Evolutionary conservation across 129 eudicot species (phyloP).

Genomic region (Erigeron canadensis): DNA sequence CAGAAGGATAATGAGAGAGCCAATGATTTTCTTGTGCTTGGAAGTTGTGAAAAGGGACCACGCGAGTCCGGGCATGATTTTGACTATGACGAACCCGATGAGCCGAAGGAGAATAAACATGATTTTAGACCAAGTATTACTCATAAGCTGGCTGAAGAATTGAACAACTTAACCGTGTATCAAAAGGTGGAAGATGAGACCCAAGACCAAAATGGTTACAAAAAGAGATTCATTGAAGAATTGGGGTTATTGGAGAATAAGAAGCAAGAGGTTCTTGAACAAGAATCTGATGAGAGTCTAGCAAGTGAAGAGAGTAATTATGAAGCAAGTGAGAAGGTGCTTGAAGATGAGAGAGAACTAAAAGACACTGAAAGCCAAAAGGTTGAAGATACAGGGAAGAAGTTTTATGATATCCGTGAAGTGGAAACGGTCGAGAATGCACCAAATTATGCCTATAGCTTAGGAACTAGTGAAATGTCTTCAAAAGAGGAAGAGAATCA

Average conservation of each 20-base stretch:
- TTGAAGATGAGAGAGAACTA: conserved; percentile 16
- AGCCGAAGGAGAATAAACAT: conserved; percentile 22
- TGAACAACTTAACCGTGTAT: conserved; percentile 20
- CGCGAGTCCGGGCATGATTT: conserved; percentile 23
- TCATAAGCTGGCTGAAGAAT: conserved; percentile 17
- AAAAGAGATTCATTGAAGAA: conserved; percentile 27
- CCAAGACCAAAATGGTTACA: conserved; percentile 26
- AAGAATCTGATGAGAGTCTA: conserved; percentile 29
- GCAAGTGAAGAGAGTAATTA: conserved; percentile 21
- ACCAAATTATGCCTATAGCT: conserved; percentile 10
- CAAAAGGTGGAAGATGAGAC: conserved; percentile 30
- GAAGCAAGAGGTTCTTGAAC: conserved; percentile 37
- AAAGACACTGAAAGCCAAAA: conserved; percentile 16
- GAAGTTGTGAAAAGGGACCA: conserved; percentile 29
- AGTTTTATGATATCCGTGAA: conserved; percentile 37
- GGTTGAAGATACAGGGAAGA: conserved; percentile 34
- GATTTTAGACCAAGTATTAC: conserved; percentile 16
- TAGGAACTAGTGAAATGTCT: conserved; percentile 10
- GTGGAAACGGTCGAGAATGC: conserved; percentile 33
- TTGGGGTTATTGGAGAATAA: conserved; percentile 25
- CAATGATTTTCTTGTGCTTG: conserved; percentile 29
- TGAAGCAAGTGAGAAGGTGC: conserved; percentile 24
- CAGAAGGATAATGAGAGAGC: conserved; percentile 31
- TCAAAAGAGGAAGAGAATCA: conserved; percentile 17
- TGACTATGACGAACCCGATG: conserved; percentile 14